phyloP scores from a whole-genome alignment of 495 filamentous ascomycete species.

The Peziza echinospora region DNA sequence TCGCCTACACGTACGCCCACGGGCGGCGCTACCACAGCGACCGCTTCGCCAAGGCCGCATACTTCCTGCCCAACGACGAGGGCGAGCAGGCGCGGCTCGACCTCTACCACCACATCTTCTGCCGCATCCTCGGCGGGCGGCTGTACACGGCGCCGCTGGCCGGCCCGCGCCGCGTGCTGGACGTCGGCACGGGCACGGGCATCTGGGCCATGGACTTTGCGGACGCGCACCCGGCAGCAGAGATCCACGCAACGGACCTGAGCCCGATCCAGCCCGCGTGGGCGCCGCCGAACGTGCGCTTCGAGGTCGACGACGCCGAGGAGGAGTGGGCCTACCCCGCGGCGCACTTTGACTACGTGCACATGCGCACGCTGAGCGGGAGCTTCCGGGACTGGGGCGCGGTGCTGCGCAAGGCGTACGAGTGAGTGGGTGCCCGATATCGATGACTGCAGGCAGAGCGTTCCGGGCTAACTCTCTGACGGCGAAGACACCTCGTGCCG shows the following conservation, averaged over 20 bases:
- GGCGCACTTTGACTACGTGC: slow-evolving; percentile 35
- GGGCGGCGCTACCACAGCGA: background rate
- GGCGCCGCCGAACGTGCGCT: slow-evolving; percentile 25
- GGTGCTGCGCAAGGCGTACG: slow-evolving; percentile 8
- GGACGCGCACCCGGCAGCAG: slow-evolving; percentile 29
- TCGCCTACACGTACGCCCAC: slow-evolving; percentile 13
- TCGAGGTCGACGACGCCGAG: slow-evolving; percentile 36
- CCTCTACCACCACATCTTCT: slow-evolving; percentile 4
- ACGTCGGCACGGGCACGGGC: slow-evolving; percentile 37
- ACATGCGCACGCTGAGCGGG: slow-evolving; percentile 34
- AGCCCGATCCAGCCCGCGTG: slow-evolving; percentile 39
- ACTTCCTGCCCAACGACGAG: slow-evolving; percentile 1
- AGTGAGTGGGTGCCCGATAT: slow-evolving; percentile 3
- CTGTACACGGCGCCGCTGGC: slow-evolving; percentile 24
- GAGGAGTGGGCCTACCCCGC: slow-evolving; percentile 27
- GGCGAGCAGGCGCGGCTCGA: slow-evolving; percentile 5
- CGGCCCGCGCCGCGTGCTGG: slow-evolving; percentile 26
- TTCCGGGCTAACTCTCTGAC: too few species aligned
- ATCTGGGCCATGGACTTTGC: slow-evolving; percentile 8
- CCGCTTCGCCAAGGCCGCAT: background rate
- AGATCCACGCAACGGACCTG: slow-evolving; percentile 40
- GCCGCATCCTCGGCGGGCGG: slow-evolving; percentile 20
- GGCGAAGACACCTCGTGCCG: slow-evolving; percentile 20
- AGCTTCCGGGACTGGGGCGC: slow-evolving; percentile 34
- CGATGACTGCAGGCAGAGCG: too few species aligned